phyloP scores from a whole-genome alignment of 768 basidiomycete species.

The Amanita exitialis region DNA sequence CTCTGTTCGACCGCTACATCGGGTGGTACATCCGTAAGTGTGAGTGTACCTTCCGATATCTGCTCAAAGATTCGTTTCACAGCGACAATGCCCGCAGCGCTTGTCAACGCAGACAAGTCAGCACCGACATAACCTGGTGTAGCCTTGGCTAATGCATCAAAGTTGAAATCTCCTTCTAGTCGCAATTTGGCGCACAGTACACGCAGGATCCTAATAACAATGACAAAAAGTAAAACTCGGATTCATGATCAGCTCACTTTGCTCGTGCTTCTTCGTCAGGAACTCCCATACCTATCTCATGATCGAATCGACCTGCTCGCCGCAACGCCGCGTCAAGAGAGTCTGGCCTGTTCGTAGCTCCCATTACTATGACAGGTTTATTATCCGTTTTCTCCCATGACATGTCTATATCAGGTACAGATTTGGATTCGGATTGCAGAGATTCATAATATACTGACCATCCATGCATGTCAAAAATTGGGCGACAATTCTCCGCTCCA shows the following conservation, averaged over 20 bases:
- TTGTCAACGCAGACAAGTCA: constrained; percentile 81
- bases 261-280: constrained; percentile 86
- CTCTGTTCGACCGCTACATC: constrained; percentile 8
- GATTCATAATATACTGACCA: constrained; percentile 41
- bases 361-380: constrained; percentile 89
- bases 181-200: constrained; percentile 80
- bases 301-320: constrained; percentile 91
- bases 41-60: constrained; percentile 55
- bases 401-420: constrained; percentile 46
- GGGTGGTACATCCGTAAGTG: constrained; percentile 34
- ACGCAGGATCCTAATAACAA: constrained; percentile 65
- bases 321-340: constrained; percentile 90
- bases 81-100: constrained; percentile 91
- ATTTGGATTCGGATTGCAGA: background rate
- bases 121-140: constrained; percentile 98
- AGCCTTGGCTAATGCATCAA: constrained; percentile 73
- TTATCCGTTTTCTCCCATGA: constrained; percentile 93
- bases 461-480: constrained; percentile 99
- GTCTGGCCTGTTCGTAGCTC: constrained; percentile 94
- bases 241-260: constrained; percentile 45
- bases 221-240: background rate
- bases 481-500: constrained; percentile 96
- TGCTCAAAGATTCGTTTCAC: constrained; percentile 92
- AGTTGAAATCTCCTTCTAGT: constrained; percentile 84
- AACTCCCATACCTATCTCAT: constrained; percentile 96